Evolutionary conservation across 352 stramenopile species (phyloP), one percentile per base, ranked within the genome.

Genomic region (Phytopythium boreale): DNA sequence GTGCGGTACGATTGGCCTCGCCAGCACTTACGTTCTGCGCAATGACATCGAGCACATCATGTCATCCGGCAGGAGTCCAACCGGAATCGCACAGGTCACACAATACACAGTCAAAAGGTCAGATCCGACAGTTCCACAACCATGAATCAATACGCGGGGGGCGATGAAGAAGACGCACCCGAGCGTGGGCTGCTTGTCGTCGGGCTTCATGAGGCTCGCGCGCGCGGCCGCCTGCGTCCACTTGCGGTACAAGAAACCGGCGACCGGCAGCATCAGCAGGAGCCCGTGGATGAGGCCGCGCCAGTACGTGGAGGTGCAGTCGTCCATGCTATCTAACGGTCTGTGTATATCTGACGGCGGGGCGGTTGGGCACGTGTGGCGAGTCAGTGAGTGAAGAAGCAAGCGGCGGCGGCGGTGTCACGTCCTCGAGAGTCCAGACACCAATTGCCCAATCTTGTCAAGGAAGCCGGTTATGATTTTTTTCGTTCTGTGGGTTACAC

Each of bases 211-310:
- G 36, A 56, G 50, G 19, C 63, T 59, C 24, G 34, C 43, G 34
- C 55, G 44, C 31, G 63, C 61, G 5, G 67, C 69, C 19, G 64
- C 66, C 36, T 69, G 47, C 43, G 56, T 72, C 79, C 75, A 86
- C 60, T 84, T 82, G 37, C 74, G 74, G 52, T 82, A 82, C 29
- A 84, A 52, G 59, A 87, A 75, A 39, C 63, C 61, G 1, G 82
- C 44, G n/a, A 85, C 66, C 29, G 79, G 79, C 27, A 84, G 61
- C 63, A 76, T 67, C 17, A 88, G 68, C 63, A 88, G 62, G 39
- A 88, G 58, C 0, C 79, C 79, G 51, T 88, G 77, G 62, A 68
- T 72, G 20, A 88, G 27, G 9, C 79, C 79, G 63, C 75, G 80
- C 75, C 74, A 86, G 63, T 88, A 88, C 20, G 65, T 63, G 61